Conservation (phyloP, 495 filamentous ascomycete genomes). For the Hypoxylon fragiforme region DNA sequence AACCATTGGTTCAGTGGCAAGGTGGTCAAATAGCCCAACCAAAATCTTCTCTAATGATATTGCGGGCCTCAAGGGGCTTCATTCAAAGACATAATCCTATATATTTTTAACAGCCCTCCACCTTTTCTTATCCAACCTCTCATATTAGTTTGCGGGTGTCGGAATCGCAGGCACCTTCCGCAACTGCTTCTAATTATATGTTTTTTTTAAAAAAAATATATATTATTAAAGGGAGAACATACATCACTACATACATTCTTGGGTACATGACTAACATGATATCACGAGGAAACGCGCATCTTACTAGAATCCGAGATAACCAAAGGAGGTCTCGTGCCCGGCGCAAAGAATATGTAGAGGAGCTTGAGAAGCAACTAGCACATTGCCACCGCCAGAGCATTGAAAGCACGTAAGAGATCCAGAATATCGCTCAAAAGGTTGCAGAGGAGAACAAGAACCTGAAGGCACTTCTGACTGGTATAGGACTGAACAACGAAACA, state of each 20-base stretch:
- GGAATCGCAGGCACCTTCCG: too few relatives aligned
- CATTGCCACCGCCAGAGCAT: slow-evolving; percentile 60
- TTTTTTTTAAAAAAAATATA: too few relatives aligned
- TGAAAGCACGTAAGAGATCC: slow-evolving; percentile 63
- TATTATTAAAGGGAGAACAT: too few relatives aligned
- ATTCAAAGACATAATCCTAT: too few relatives aligned
- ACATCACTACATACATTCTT: too few relatives aligned
- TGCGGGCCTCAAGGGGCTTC: too few relatives aligned
- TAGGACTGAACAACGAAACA: slow-evolving; percentile 30
- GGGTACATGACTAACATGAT: slow-evolving; percentile 12
- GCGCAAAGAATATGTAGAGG: slow-evolving; percentile 72
- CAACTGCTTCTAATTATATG: too few relatives aligned
- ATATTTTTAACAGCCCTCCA: too few relatives aligned
- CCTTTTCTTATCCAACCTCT: too few relatives aligned
- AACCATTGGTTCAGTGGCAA: neutral
- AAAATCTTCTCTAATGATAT: too few relatives aligned
- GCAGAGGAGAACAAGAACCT: slow-evolving; percentile 64
- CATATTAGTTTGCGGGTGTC: too few relatives aligned
- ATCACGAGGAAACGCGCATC: slow-evolving; percentile 43
- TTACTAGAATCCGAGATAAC: slow-evolving; percentile 71
- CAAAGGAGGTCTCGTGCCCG: slow-evolving; percentile 77
- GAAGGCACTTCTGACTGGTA: slow-evolving; percentile 44
- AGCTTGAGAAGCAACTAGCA: slow-evolving; percentile 68
- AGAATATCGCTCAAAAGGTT: slow-evolving; percentile 64
- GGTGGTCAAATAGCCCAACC: too few relatives aligned